Base-by-base conservation (phyloP, 208 protist species). In the Leishmania aethiopica region DNA sequence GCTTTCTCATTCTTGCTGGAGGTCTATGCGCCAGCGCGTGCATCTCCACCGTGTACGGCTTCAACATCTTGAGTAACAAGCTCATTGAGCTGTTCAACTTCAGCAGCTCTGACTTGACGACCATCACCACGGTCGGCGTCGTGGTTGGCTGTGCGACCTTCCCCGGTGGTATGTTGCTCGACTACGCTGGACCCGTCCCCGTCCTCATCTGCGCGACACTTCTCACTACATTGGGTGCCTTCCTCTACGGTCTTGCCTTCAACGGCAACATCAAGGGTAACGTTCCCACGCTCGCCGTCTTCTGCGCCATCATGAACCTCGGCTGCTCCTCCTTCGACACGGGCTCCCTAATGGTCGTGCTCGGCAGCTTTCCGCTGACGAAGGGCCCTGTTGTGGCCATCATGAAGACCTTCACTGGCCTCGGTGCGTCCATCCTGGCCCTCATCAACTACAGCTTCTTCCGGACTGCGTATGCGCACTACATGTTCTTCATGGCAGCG, bases 281-380 rank as follows among this genome's bases (percentile, higher is more conserved):
- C 19, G 82, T 91, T 1, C 35, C 87, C 59, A 82, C 71, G 19
- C 89, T 95, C 69, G 51, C 85, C 69, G 77, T 94, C 49, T 93
- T 93, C 77, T 85, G 83, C 71, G 89, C 89, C 42, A 87, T 94
- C 62, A 78, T 92, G 83, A 88, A 91, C 80, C 84, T 91, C 55
- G 91, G 91, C 53, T 91, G 89, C 37, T 40, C 82, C n/a, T 86
- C 77, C 37, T 91, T 95, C 66, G 91, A 93, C 57, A 84, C 85
- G 19, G 88, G 86, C 37, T 88, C 91, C n/a, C 81, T 95, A n/a
- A 95, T 95, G 91, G 81, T 90, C 7, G 55, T 92, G 15, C 79
- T 95, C 25, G 83, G 81, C 71, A 92, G 77, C 81, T 95, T 95
- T 73, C 91, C 91, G 37, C 66, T 88, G 25, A 85, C 76, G 2